Percentiles rank a stretch among this genome's conserved stretches.
Conservation (phyloP, 208 protist genomes). For the Leishmania lainsoni region DNA sequence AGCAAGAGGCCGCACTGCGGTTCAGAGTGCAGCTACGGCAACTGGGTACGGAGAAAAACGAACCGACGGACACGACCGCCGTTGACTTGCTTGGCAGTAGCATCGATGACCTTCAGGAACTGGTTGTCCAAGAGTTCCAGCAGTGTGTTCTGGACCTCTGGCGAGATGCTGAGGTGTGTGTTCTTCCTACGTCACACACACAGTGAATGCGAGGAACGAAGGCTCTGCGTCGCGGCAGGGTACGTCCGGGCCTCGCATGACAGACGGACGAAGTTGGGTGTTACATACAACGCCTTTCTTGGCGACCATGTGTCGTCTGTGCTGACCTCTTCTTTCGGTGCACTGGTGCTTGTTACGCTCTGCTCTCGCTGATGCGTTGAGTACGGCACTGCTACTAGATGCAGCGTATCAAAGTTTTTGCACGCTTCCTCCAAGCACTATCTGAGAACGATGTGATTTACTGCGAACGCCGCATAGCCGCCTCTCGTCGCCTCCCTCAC, state of each 20-base stretch:
- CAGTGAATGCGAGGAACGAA: neutral
- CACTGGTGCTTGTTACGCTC: neutral
- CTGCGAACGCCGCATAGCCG: neutral
- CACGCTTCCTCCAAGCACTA: neutral
- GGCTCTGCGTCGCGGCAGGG: neutral
- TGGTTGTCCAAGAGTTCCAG: slow-evolving; percentile 5
- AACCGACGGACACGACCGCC: too few species aligned
- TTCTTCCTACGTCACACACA: neutral
- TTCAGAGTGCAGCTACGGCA: slow-evolving; percentile 19
- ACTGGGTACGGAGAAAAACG: neutral
- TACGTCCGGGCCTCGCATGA: neutral
- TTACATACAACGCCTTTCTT: neutral
- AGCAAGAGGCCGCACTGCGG: slow-evolving; percentile 11
- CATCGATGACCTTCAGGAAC: neutral
- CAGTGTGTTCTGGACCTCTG: slow-evolving; percentile 6
- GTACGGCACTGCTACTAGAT: neutral
- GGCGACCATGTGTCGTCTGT: neutral
- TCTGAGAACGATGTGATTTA: neutral
- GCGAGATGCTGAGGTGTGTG: neutral
- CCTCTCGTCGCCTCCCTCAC: neutral
- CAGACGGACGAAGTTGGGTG: neutral
- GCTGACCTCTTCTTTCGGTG: neutral
- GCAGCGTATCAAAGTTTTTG: too few species aligned
- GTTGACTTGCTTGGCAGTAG: neutral
- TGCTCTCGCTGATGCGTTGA: neutral